Evolutionary conservation across 1,139 yeast genomes (phyloP).

Genomic region (Hyphopichia burtonii): DNA sequence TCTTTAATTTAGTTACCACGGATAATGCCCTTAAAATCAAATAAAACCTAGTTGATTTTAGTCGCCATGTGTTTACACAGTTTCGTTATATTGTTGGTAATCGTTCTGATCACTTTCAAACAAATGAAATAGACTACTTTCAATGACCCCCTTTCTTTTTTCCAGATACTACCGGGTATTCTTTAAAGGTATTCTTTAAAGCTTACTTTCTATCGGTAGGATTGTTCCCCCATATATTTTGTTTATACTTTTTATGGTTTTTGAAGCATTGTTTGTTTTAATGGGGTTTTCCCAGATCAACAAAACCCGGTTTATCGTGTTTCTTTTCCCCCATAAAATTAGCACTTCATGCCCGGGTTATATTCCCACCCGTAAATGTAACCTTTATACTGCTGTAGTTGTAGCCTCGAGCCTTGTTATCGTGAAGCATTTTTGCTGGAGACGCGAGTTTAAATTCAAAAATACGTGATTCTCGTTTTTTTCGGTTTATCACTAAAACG

Average conservation of each 20-base stretch:
- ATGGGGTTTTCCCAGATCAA: slow-evolving; percentile 42
- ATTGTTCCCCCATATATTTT: slow-evolving; percentile 9
- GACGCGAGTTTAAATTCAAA: too few species aligned
- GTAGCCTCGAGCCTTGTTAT: slow-evolving; percentile 1
- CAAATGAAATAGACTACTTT: slow-evolving; percentile 9
- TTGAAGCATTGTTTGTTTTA: slow-evolving; percentile 30
- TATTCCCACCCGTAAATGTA: too few species aligned
- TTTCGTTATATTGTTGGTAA: slow-evolving; percentile 1
- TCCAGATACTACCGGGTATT: slow-evolving; percentile 13
- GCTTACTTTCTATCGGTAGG: slow-evolving; percentile 10
- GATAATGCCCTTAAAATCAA: slow-evolving; percentile 34
- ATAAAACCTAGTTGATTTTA: slow-evolving; percentile 20
- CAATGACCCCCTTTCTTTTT: slow-evolving; percentile 3
- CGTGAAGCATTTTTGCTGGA: too few species aligned
- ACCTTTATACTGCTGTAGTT: too few species aligned
- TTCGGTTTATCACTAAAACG: background rate
- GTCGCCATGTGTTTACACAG: slow-evolving; percentile 3
- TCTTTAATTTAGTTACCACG: slow-evolving; percentile 45
- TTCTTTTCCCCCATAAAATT: slow-evolving; percentile 37
- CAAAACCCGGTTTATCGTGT: slow-evolving; percentile 51
- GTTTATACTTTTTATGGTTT: slow-evolving; percentile 33
- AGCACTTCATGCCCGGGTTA: slow-evolving; percentile 58
- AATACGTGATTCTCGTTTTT: background rate
- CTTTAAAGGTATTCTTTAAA: background rate
- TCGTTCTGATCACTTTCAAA: slow-evolving; percentile 10